Evolutionary conservation across 176 grass and related monocot species (phyloP).

Genomic region (Lolium perenne): DNA sequence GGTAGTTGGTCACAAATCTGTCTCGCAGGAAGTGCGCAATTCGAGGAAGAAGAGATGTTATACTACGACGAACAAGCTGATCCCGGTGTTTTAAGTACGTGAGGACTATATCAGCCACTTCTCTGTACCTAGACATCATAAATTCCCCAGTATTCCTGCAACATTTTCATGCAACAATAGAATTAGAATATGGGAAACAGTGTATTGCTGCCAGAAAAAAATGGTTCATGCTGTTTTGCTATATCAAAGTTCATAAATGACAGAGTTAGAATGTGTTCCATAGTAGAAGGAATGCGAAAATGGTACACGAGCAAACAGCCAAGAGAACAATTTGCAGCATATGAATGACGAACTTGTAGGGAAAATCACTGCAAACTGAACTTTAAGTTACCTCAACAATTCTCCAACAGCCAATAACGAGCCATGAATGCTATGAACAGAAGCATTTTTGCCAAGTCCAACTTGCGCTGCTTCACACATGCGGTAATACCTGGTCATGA

Average conservation of each 20-base stretch:
- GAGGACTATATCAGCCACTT: conserved; percentile 98
- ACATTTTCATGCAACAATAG: conserved; percentile 35
- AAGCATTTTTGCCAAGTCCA: conserved; percentile 92
- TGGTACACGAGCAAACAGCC: conserved; percentile 16
- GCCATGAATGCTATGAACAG: conserved; percentile 99
- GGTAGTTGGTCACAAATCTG: conserved; percentile 94
- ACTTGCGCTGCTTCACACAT: conserved; percentile 99
- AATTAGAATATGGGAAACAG: conserved; percentile 34
- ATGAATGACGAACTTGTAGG: neutral
- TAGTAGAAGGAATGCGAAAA: conserved; percentile 30
- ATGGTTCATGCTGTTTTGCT: neutral
- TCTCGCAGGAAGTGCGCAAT: conserved; percentile 99
- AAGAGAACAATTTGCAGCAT: conserved; percentile 31
- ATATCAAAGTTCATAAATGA: conserved; percentile 16
- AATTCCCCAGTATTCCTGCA: conserved; percentile 98
- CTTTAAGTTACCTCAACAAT: conserved; percentile 73
- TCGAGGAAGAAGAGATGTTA: conserved; percentile 98
- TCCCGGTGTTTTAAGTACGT: conserved; percentile 90
- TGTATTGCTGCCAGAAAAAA: conserved; percentile 21
- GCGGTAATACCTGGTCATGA: conserved; percentile 79
- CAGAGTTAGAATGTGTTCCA: conserved; percentile 18
- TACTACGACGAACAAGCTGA: conserved; percentile 94
- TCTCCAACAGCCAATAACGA: conserved; percentile 97
- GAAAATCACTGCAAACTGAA: conserved; percentile 2
- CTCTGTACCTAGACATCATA: conserved; percentile 99